Conservation (phyloP, 2,329 filamentous ascomycete species). For the Fusarium subglutinans region DNA sequence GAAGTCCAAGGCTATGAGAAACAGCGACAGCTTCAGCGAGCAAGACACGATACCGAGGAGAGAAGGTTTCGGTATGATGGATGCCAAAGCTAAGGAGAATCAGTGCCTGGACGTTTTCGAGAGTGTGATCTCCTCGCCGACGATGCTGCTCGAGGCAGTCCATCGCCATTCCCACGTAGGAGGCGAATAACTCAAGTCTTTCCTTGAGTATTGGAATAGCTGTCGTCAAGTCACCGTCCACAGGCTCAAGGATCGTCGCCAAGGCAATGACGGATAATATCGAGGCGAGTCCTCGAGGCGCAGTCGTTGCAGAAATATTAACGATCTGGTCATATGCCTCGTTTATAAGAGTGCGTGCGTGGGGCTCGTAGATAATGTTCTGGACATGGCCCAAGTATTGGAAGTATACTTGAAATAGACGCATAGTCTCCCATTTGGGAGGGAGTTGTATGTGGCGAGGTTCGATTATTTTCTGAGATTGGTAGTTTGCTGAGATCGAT, state of each 20-base stretch:
- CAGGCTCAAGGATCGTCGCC: background rate
- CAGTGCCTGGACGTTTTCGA: background rate
- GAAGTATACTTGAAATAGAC: background rate
- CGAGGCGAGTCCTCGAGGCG: background rate
- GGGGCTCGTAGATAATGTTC: background rate
- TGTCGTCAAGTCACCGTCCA: background rate
- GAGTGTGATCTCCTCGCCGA: background rate
- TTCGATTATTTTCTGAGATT: background rate
- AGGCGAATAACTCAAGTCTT: accelerated
- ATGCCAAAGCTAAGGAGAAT: background rate
- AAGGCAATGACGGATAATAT: background rate
- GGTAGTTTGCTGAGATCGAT: background rate
- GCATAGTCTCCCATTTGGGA: background rate
- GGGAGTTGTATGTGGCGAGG: background rate
- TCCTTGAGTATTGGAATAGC: background rate
- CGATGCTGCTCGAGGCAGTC: background rate
- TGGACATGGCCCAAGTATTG: background rate
- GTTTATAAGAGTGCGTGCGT: background rate
- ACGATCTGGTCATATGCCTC: background rate
- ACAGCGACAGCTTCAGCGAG: background rate
- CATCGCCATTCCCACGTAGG: background rate
- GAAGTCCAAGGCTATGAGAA: background rate
- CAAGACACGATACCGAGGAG: background rate
- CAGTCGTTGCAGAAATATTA: background rate
- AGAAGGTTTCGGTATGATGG: background rate